phyloP scores from a whole-genome alignment of 768 basidiomycete genomes.

The Leccinellum luteum region DNA sequence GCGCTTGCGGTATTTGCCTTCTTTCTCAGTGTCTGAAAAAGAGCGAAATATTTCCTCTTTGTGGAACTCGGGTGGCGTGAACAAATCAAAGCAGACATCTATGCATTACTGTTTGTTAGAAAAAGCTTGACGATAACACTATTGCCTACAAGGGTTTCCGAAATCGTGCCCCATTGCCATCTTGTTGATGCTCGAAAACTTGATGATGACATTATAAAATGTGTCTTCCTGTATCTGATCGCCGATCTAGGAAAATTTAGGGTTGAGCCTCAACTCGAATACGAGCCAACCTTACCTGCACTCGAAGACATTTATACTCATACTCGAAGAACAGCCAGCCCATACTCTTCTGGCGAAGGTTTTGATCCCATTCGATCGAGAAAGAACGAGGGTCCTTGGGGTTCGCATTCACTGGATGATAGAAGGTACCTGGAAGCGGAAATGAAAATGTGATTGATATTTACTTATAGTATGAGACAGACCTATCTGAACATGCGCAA shows the following conservation, averaged over 20 bases:
- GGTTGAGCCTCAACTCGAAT: not conserved
- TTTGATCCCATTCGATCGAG: conserved; percentile 67
- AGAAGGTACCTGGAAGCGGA: conserved; percentile 25
- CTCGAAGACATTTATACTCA: conserved; percentile 61
- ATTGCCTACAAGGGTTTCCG: conserved; percentile 57
- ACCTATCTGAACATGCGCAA: conserved; percentile 69
- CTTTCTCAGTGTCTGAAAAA: conserved; percentile 35
- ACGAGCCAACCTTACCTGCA: conserved; percentile 43
- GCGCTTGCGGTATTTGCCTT: conserved; percentile 51
- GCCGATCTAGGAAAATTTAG: conserved; percentile 48
- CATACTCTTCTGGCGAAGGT: conserved; percentile 43
- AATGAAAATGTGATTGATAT: not conserved
- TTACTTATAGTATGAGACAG: conserved; percentile 25
- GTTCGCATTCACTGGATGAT: conserved; percentile 21
- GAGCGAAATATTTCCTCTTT: conserved; percentile 55
- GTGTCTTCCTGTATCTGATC: conserved; percentile 49
- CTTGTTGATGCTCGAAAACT: conserved; percentile 55
- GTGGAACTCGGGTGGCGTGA: conserved; percentile 65
- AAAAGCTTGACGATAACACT: not conserved
- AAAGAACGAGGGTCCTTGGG: conserved; percentile 47
- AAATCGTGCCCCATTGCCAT: conserved; percentile 60
- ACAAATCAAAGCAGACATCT: conserved; percentile 70
- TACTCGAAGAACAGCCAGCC: conserved; percentile 64
- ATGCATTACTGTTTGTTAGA: conserved; percentile 5
- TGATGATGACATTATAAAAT: conserved; percentile 52